Evolutionary conservation across 768 basidiomycete genomes (phyloP), one percentile per base, ranked within the genome.

Genomic region (Lactarius pseudohatsudake): DNA sequence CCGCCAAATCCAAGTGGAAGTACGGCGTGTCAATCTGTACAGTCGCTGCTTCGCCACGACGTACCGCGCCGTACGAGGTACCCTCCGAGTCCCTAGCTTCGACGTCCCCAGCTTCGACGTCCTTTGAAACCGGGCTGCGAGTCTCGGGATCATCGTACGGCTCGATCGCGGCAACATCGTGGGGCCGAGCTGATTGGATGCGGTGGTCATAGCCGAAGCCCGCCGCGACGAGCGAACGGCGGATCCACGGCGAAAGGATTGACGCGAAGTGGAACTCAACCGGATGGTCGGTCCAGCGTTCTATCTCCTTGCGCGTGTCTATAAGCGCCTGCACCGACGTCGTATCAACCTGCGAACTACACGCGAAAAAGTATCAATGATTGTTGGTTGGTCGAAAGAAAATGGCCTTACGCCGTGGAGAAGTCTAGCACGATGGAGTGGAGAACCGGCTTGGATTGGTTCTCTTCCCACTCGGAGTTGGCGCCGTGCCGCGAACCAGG

Each of bases 201-300:
- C 81, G 74, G 16, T 75, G 74, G n/a, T 92, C 91, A 22, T 82
- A 81, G 9, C 96, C 96, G 74, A 98, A 98, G 2, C 94, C 94
- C 65, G 90, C 96, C 4, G 95, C 93, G 57, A 94, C 78, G 40
- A 96, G 82, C 5, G 92, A 92, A 59, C 96, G 90, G 62, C 90
- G 86, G 66, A 94, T 92, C 96, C 96, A 99, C 0, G 94, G 94
- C 1, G 93, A 94, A 62, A 96, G 85, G 41, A 98, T 81, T 41
- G 91, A 86, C 5, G 93, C 90, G 75, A 99, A 99, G 79, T 98
- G 96, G 83, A 97, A 98, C 84, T 92, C 90, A 1, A 94, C 84
- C 4, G 86, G 82, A 67, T 81, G 83, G 72, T 94, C 84, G 10
- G 88, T 84, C 90, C 92, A 98, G 72, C 86, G 84, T 74, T 98